Base-by-base conservation (phyloP, 495 filamentous ascomycete genomes). In the Rhypophila decipiens region DNA sequence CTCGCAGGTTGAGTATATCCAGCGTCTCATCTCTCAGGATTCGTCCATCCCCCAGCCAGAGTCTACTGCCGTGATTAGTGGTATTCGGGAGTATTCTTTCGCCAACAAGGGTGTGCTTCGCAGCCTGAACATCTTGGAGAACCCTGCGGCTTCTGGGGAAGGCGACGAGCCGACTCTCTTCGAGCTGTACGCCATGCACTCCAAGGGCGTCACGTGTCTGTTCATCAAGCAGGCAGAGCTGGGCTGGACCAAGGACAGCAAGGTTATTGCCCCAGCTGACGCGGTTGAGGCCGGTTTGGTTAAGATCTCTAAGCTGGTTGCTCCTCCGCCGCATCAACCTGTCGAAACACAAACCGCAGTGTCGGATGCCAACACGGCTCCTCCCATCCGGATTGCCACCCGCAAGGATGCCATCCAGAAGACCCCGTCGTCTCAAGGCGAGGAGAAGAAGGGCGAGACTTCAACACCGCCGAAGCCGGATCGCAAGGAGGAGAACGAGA, bases 171-270 rank as follows among this genome's bases (percentile, higher is more conserved):
- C 68, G 4, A 80, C 74, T 15, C 60, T 95, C 40, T 96, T 97
- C 55, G 94, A 97, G 70, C 78, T 99, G 7, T 99, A 97, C 65
- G 86, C 87, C 18, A 94, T 95, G 84, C 90, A 99, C 65, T 95
- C 93, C 7, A 93, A 88, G 64, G 94, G 94, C 50, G 89, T 96
- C 35, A 89, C 88, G 1, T 88, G 85, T 57, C 55, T 96, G 24
- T 82, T 76, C 57, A 79, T 99, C 56, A 90, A 84, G 63, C 85
- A 87, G 63, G 79, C 83, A 39, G 90, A 96, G 65, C 68, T 99
- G 44, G 93, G 94, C 4, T 96, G 88, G 90, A 82, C 78, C 46
- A 69, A 77, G 29, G 88, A 97, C 27, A 89, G 86, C 64, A 93
- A 90, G 65, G 85, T 90, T 44, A 70, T 95, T 33, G 64, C 80